Conservation (phyloP, 352 stramenopile genomes). For the Globisporangium splendens region DNA sequence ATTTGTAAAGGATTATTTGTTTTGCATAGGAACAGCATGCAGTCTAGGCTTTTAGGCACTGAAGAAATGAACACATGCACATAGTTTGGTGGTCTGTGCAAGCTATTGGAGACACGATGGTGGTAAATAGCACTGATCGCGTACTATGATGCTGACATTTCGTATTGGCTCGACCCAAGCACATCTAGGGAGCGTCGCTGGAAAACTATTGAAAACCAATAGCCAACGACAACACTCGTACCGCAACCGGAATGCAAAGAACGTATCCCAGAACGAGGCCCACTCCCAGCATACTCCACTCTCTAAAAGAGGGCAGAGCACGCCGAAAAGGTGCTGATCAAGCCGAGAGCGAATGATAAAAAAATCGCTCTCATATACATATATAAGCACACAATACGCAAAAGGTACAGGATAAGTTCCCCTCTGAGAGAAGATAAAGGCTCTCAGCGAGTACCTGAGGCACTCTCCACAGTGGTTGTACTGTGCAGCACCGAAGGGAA, state of each 20-base stretch:
- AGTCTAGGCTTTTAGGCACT: too few species aligned
- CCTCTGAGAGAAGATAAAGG: conserved; percentile 77
- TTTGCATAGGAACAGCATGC: too few species aligned
- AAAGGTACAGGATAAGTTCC: conserved; percentile 18
- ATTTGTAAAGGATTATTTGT: too few species aligned
- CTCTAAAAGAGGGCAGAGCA: conserved; percentile 1
- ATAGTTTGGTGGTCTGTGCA: conserved; percentile 26
- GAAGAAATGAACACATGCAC: background rate
- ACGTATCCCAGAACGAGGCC: conserved; percentile 32
- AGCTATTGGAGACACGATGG: conserved; percentile 81
- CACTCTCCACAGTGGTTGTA: conserved; percentile 39
- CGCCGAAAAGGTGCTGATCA: conserved; percentile 23
- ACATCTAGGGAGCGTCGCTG: conserved; percentile 51
- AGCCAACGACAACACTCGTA: conserved; percentile 71
- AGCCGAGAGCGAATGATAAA: conserved; percentile 19
- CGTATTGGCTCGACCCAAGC: conserved; percentile 41
- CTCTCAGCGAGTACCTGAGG: conserved; percentile 74
- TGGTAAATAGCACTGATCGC: conserved; percentile 53
- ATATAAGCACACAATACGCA: conserved; percentile 3
- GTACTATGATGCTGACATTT: conserved; percentile 83
- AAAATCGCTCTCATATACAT: conserved; percentile 12
- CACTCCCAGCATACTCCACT: conserved; percentile 14
- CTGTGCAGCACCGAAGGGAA: conserved; percentile 24
- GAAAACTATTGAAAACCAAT: conserved; percentile 77
- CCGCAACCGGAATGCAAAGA: conserved; percentile 7